Evolutionary conservation across 164 flowering plant genomes (phyloP).

Genomic region (Tinospora cordifolia): DNA sequence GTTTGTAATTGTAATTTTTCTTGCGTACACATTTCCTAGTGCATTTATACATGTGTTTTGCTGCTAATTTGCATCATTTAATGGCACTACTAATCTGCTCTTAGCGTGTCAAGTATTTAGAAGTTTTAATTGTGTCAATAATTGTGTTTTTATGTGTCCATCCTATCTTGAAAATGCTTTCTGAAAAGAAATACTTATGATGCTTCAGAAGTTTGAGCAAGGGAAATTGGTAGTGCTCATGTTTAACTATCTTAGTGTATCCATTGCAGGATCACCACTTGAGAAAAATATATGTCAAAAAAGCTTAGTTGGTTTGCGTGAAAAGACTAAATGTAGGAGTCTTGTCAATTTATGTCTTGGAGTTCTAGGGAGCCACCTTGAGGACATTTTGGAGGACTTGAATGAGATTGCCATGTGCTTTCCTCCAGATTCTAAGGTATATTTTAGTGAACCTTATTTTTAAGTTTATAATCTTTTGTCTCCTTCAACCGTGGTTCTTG

Average conservation of each 20-base stretch:
- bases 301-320: slow-evolving; percentile 29
- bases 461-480: not conserved
- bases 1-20: no score
- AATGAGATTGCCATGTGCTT: slow-evolving; percentile 43
- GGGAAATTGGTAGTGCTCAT: not conserved
- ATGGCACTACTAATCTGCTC: no score
- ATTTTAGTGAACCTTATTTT: not conserved
- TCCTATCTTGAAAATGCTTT: not conserved
- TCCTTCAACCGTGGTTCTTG: not conserved
- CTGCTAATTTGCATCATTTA: no score
- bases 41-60: no score
- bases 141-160: no score
- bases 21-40: no score
- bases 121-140: no score
- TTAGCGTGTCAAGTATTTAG: no score
- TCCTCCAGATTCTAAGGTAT: slow-evolving; percentile 71
- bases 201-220: not conserved
- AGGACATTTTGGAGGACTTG: slow-evolving; percentile 57
- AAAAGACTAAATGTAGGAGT: slow-evolving; percentile 36
- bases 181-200: not conserved
- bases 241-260: not conserved
- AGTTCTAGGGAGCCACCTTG: slow-evolving; percentile 68
- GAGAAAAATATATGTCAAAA: slow-evolving; percentile 34
- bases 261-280: slow-evolving; percentile 25
- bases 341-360: slow-evolving; percentile 63